phyloP scores from a whole-genome alignment of 805 yeast species.

The Saccharomycopsis synnaedendra region DNA sequence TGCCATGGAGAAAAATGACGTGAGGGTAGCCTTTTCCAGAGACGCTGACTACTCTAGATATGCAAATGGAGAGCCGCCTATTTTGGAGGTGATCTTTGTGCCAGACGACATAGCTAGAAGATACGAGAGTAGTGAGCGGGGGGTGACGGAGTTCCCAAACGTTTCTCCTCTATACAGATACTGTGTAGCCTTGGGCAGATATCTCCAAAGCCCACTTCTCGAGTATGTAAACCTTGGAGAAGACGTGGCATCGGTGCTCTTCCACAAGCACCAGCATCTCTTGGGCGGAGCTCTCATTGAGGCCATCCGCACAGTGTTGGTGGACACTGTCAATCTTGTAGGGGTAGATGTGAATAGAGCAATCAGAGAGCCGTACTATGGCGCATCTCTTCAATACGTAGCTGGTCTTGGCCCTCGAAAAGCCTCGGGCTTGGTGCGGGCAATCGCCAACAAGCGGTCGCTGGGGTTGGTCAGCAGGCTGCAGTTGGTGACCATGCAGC shows the following conservation, averaged over 20 bases:
- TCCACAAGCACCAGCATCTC: conserved; percentile 65
- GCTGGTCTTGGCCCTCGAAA: conserved; percentile 95
- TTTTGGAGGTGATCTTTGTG: conserved; percentile 65
- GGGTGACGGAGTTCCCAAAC: conserved; percentile 70
- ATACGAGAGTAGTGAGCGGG: conserved; percentile 70
- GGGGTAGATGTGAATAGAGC: conserved; percentile 94
- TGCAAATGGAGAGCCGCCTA: conserved; percentile 31
- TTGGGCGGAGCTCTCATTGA: conserved; percentile 51
- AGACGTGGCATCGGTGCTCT: conserved; percentile 56
- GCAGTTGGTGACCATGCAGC: conserved; percentile 72
- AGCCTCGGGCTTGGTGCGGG: conserved; percentile 76
- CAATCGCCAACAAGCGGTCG: conserved; percentile 53
- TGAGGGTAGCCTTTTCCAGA: conserved; percentile 24
- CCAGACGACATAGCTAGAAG: conserved; percentile 90
- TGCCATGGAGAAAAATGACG: conserved; percentile 43
- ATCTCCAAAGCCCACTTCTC: conserved; percentile 82
- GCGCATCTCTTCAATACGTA: conserved; percentile 62
- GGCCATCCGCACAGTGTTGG: conserved; percentile 71
- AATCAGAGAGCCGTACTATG: conserved; percentile 59
- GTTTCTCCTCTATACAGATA: conserved; percentile 72
- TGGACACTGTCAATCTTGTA: conserved; percentile 80
- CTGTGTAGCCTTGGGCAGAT: conserved; percentile 83
- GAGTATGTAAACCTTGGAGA: conserved; percentile 77
- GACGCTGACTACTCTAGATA: conserved; percentile 19
- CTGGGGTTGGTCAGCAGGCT: conserved; percentile 56